Conservation (phyloP, 305 asterid species). For the Striga hermonthica region DNA sequence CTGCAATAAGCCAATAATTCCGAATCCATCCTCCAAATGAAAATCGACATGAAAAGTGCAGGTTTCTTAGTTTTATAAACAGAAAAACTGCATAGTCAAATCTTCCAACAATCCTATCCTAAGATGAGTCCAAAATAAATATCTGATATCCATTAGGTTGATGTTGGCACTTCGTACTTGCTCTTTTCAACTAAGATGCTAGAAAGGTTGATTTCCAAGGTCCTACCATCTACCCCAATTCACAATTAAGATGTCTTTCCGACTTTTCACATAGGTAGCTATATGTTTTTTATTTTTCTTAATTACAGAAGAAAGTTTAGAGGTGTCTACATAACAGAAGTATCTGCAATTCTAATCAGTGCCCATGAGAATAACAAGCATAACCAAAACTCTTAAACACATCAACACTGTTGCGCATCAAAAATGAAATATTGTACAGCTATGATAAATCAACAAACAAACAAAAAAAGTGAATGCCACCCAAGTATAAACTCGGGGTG, state of each 20-base stretch:
- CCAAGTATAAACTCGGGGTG: constrained; percentile 5
- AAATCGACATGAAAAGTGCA: constrained; percentile 1
- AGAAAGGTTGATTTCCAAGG: too few species aligned
- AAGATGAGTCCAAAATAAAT: background rate
- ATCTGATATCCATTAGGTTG: background rate
- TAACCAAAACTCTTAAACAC: too few species aligned
- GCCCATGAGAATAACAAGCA: too few species aligned
- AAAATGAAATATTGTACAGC: background rate
- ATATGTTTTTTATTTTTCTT: too few species aligned
- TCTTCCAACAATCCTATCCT: constrained; percentile 1
- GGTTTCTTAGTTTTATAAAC: background rate
- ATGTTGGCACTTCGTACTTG: background rate
- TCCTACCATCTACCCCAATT: too few species aligned
- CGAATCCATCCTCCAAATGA: constrained; percentile 9
- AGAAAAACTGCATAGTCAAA: background rate
- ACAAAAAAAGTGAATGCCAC: background rate
- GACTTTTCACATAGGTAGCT: too few species aligned
- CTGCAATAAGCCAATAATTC: background rate
- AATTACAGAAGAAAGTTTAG: too few species aligned
- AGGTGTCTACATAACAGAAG: too few species aligned
- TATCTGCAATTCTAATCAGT: too few species aligned
- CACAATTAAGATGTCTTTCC: too few species aligned
- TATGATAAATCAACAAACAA: background rate
- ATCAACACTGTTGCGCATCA: too few species aligned
- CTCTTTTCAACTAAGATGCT: too few species aligned